phyloP scores from a whole-genome alignment of 164 flowering plant genomes.

The Malania oleifera region DNA sequence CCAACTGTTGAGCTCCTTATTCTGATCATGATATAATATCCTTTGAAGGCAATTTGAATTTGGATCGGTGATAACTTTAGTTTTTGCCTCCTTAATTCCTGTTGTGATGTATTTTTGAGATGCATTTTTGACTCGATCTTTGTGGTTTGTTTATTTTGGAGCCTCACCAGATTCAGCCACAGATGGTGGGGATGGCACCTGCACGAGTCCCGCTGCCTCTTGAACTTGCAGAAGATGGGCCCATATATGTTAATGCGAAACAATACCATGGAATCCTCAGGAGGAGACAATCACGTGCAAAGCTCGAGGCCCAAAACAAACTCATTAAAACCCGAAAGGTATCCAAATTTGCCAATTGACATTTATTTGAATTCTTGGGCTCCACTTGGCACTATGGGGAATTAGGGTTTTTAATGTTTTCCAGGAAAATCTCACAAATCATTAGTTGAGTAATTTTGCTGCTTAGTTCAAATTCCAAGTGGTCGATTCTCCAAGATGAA shows the following conservation, averaged over 20 bases:
- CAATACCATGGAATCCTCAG: slow-evolving; percentile 78
- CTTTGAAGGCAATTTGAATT: no score
- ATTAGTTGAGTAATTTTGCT: no score
- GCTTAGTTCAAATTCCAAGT: no score
- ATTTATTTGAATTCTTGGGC: background rate
- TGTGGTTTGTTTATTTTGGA: background rate
- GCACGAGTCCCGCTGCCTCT: slow-evolving; percentile 63
- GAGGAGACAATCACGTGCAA: slow-evolving; percentile 76
- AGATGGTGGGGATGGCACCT: slow-evolving; percentile 46
- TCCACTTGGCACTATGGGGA: background rate
- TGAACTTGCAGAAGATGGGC: slow-evolving; percentile 64
- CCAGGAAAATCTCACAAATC: background rate
- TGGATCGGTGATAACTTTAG: no score
- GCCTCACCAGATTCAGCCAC: slow-evolving; percentile 44
- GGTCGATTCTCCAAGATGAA: no score
- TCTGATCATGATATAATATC: no score
- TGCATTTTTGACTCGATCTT: background rate
- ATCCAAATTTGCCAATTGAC: background rate
- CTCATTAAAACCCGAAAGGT: slow-evolving; percentile 62
- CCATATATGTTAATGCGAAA: slow-evolving; percentile 80
- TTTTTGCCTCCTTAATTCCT: no score
- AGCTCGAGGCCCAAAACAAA: slow-evolving; percentile 81
- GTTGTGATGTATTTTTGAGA: background rate
- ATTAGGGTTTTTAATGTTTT: background rate
- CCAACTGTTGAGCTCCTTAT: no score